A percentile compares a stretch with the other conserved stretches of the same genome.
These are phyloP conservation scores for Pythium myriotylum DNA, from an alignment of 352 stramenopile genomes.

Conservation along the genomic window DNA sequence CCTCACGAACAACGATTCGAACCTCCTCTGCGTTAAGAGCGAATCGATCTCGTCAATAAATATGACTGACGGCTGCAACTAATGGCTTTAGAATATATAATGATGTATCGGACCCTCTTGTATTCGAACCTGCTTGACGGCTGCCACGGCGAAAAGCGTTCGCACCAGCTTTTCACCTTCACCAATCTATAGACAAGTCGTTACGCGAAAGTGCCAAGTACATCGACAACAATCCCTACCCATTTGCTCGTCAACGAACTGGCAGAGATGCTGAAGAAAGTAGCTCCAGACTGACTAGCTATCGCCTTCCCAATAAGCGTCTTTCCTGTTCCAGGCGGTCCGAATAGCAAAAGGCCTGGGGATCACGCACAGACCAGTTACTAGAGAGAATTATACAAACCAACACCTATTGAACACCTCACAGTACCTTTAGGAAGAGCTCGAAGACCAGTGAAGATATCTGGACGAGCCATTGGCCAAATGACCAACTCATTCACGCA, in stretches of 20 bases:
- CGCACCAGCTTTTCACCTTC: constrained; percentile 98
- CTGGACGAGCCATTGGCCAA: constrained; percentile 97
- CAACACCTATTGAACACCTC: background rate
- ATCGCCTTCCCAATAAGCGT: constrained; percentile 99
- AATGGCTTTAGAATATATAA: background rate
- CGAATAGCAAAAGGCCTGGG: constrained; percentile 96
- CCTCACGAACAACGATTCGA: constrained; percentile 3
- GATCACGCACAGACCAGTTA: no score
- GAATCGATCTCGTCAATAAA: constrained; percentile 99
- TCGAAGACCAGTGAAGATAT: constrained; percentile 97
- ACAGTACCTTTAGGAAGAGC: constrained; percentile 85
- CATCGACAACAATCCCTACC: constrained; percentile 40
- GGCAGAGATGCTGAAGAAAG: constrained; percentile 99
- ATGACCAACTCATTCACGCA: constrained; percentile 98
- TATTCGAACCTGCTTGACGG: constrained; percentile 75
- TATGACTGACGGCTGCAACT: constrained; percentile 93
- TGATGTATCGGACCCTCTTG: background rate
- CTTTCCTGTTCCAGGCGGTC: constrained; percentile 96
- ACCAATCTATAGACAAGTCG: constrained; percentile 81
- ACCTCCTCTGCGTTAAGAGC: constrained; percentile 94
- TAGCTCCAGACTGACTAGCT: constrained; percentile 96
- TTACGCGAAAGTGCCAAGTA: no score
- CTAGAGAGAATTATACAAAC: no score
- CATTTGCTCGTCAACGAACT: constrained; percentile 99
- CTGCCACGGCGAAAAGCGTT: constrained; percentile 96